Evolutionary conservation across 2,329 filamentous ascomycete species (phyloP), one percentile per base, ranked within the genome.

Genomic region (Fusarium cicatricum): DNA sequence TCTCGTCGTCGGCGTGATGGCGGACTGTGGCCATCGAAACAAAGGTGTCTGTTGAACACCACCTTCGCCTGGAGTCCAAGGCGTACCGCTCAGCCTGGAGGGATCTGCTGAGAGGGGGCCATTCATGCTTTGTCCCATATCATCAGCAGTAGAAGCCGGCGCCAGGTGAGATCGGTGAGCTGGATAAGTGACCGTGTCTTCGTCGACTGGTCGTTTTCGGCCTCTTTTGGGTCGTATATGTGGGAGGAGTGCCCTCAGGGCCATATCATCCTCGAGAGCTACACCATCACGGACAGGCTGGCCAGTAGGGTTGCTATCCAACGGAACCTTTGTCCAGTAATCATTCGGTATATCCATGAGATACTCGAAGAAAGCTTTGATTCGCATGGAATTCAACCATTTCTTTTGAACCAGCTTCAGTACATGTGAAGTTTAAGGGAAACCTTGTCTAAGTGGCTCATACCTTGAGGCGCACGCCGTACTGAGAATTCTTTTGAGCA

Each of bases 351-450:
- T 92, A 42, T 87, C 86, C 59, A 94, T 82, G 16, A 96, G 85
- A 72, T 92, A 97, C 72, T 96, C 92, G 69, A 97, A 97, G 72
- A 97, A 97, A 11, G 92, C 90, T 79, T 96, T 91, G 46, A 97
- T 87, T 72, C 97, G 93, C 90, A 96, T 94, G 5, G 92, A 93
- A 72, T 92, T 91, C 91, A 97, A 95, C 93, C 93, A 97, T 70
- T 94, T 88, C 90, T 23, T 4, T 7, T 91, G 67, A 33, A 40
- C n/a, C 39, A 4, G 11, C 33, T 64, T 26, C 52, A 60, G 50
- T 26, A 37, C 47, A n/a, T 31, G 19, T 46, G 14, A n/a, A 33
- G 42, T 6, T 23, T 23, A 34, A 43, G 42, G 11, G 39, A 28
- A 23, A 10, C 14, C 5, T 37, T 43, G 29, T 28, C 43, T 15